These are phyloP conservation scores for Didymella pinodella DNA, from an alignment of 2,329 filamentous ascomycete species.

Conservation along the genomic window DNA sequence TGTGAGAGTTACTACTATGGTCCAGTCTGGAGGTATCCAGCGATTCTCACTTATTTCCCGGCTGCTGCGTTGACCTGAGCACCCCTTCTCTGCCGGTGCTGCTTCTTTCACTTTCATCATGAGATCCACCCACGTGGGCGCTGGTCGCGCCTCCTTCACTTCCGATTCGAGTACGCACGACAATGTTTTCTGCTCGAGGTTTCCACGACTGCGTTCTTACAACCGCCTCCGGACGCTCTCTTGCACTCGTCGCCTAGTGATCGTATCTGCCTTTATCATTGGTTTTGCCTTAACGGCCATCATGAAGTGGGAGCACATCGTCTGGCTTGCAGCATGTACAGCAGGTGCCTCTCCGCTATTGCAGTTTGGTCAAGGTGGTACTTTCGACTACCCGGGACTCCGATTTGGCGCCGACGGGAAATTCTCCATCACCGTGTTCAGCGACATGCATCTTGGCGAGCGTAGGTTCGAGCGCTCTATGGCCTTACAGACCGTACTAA, in stretches of 20 bases:
- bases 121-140: slow-evolving; percentile 7
- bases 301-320: slow-evolving; percentile 29
- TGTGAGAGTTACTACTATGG: background rate
- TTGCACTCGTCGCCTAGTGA: background rate
- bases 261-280: slow-evolving; percentile 23
- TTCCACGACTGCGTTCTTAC: background rate
- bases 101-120: slow-evolving; percentile 9
- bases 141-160: slow-evolving; percentile 13
- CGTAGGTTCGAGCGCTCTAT: slow-evolving; percentile 54
- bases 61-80: background rate
- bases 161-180: background rate
- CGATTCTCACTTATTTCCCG: background rate
- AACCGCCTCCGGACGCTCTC: slow-evolving; percentile 4
- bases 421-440: slow-evolving; percentile 67
- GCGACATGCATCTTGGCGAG: slow-evolving; percentile 77
- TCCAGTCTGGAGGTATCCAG: background rate
- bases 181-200: background rate
- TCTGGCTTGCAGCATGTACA: slow-evolving; percentile 23
- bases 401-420: slow-evolving; percentile 44
- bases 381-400: slow-evolving; percentile 34
- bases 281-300: slow-evolving; percentile 22
- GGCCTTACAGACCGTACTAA: slow-evolving; percentile 9
- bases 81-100: background rate
- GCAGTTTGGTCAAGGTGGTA: slow-evolving; percentile 4
- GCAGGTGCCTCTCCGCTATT: slow-evolving; percentile 15